Conservation (phyloP, 768 basidiomycete genomes). For the Termitomyces eurrhizus region DNA sequence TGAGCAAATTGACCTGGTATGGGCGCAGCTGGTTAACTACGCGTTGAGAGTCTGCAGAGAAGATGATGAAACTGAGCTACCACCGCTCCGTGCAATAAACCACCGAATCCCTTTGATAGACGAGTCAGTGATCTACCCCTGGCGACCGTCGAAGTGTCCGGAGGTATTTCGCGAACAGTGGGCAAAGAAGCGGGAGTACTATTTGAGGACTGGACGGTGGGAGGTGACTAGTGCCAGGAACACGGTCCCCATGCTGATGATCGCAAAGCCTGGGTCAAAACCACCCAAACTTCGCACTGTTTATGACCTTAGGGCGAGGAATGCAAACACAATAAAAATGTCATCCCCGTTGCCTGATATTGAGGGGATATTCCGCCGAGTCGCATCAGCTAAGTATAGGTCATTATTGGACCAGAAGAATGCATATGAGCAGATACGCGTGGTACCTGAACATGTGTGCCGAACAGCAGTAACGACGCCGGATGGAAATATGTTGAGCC, state of each 20-base stretch:
- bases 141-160: background rate
- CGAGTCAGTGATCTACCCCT: background rate
- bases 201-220: background rate
- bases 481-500: too few relatives aligned
- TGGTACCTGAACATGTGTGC: too few relatives aligned
- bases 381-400: too few relatives aligned
- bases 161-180: background rate
- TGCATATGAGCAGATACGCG: too few relatives aligned
- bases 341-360: too few relatives aligned
- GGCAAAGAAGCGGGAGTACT: background rate
- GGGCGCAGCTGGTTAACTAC: background rate
- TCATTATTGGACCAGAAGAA: too few relatives aligned
- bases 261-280: too few relatives aligned
- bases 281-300: too few relatives aligned
- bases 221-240: background rate
- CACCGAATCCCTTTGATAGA: background rate
- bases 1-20: background rate
- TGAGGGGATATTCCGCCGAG: too few relatives aligned
- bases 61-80: background rate
- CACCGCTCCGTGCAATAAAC: background rate
- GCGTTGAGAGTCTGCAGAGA: background rate
- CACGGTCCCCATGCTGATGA: background rate
- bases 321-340: too few relatives aligned
- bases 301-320: too few relatives aligned
- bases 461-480: too few relatives aligned